Percentiles rank a stretch among this genome's conserved stretches.
phyloP scores from a whole-genome alignment of 2,329 filamentous ascomycete species.

The Aspergillus novoparasiticus region DNA sequence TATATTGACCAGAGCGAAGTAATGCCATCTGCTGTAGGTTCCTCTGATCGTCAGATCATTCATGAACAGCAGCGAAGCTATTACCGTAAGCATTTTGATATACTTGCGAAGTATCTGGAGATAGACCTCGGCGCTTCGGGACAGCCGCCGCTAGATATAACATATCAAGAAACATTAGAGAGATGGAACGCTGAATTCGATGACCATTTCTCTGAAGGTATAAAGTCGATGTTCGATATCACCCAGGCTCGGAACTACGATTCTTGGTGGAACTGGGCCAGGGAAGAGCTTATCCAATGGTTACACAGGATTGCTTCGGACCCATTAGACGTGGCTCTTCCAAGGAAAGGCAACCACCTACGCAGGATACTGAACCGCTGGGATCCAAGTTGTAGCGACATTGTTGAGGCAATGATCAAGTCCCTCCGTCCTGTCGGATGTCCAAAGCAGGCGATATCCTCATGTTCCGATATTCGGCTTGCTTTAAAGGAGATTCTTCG shows the following conservation, averaged over 20 bases:
- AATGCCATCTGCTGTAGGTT: conserved; percentile 2
- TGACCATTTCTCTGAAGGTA: conserved; percentile 31
- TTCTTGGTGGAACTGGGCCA: conserved; percentile 42
- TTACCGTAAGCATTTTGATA: conserved; percentile 12
- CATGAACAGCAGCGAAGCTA: conserved; percentile 10
- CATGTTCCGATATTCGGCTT: background rate
- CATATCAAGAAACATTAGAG: conserved; percentile 17
- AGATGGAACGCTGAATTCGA: conserved; percentile 33
- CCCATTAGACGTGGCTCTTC: background rate
- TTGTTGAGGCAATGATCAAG: conserved; percentile 9
- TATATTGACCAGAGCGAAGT: background rate
- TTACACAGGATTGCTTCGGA: conserved; percentile 6
- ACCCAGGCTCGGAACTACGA: conserved; percentile 33
- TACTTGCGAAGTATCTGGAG: conserved; percentile 14
- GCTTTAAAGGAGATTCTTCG: conserved; percentile 9
- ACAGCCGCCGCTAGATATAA: background rate
- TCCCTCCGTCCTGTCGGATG: too few species aligned
- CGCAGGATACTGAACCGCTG: conserved; percentile 19
- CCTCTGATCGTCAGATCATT: conserved; percentile 1
- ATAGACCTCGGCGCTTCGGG: background rate
- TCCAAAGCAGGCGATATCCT: background rate
- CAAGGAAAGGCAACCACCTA: conserved; percentile 5
- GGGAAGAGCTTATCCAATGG: conserved; percentile 26
- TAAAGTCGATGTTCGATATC: conserved; percentile 32
- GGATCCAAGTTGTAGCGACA: conserved; percentile 18